Base-by-base conservation (phyloP, 1,284 basidiomycete genomes). In the Apiotrichum porosum region DNA sequence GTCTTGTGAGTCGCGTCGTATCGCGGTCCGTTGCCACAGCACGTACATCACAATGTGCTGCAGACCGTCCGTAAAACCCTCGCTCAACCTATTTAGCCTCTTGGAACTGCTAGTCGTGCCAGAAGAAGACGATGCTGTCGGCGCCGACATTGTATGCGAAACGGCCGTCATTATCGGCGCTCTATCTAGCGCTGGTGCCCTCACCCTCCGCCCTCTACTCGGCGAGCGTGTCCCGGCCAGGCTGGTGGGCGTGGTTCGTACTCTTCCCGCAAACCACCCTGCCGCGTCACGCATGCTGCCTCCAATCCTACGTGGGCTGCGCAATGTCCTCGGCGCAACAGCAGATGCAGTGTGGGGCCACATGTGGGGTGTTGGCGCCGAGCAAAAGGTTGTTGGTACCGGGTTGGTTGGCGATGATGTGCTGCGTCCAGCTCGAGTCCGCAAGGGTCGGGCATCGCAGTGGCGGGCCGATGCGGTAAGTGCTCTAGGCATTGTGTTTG, bases 101-200 rank as follows among this genome's bases (percentile, higher is more conserved):
- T 35, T 60, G 21, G 37, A 51, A 9, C 52, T 61, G 9, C 56
- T 62, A 12, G 42, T 37, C 18, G 44, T 34, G 18, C 52, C 52
- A 8, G 38, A 17, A 10, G 35, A 28, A 9, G 28, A 53, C 24
- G 47, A 48, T 22, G 23, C 17, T 5, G 32, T 46, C 10, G 18
- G 42, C 2, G 35, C 59, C 22, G 62, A 68, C 9, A 52, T 68
- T 14, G 54, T 70, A 18, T 62, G 57, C 39, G 71, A 74, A 54
- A 60, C 66, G 4, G 66, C 66, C 2, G 69, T 72, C 3, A 71
- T 74, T 37, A 47, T 74, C n/a, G 71, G 69, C n/a, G 61, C 72
- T 9, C 51, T 74, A 3, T 62, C 66, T 3, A 70, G 65, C 36
- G 69, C 69, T 12, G 69, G 70, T 18, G 45, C 62, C 2, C 52